Conservation (phyloP, 495 filamentous ascomycete genomes). For the Pyrenula massariospora region DNA sequence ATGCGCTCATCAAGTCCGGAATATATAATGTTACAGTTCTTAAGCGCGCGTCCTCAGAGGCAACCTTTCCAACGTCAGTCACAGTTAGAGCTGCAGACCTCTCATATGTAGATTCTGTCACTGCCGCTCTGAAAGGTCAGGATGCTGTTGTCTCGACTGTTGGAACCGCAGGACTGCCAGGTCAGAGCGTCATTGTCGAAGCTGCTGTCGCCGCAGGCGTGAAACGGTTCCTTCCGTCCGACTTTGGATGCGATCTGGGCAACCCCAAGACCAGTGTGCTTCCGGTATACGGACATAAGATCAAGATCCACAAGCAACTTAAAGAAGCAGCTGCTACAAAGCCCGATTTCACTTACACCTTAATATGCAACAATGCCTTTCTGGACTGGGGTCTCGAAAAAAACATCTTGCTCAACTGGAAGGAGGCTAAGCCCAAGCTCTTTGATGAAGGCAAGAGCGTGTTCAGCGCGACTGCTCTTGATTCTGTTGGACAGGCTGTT, state of each 20-base stretch:
- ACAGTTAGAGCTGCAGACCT: conserved; percentile 13
- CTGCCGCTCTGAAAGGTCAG: conserved; percentile 15
- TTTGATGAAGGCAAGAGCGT: conserved; percentile 14
- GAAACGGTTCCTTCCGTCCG: conserved; percentile 40
- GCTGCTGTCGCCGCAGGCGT: conserved; percentile 38
- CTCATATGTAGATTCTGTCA: conserved; percentile 11
- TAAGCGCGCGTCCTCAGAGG: conserved; percentile 15
- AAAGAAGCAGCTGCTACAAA: no score
- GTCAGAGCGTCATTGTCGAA: conserved; percentile 33
- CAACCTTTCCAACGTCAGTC: conserved; percentile 5
- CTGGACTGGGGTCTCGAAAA: conserved; percentile 35
- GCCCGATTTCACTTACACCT: conserved; percentile 44
- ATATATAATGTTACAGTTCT: conserved; percentile 22
- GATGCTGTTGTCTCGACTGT: conserved; percentile 28
- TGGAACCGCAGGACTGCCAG: conserved; percentile 9
- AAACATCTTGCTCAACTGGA: conserved; percentile 24
- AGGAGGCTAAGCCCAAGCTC: conserved; percentile 17
- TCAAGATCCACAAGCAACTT: no score
- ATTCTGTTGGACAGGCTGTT: conserved; percentile 16
- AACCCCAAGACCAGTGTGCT: conserved; percentile 20
- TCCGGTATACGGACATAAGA: conserved; percentile 25
- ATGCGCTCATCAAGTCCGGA: conserved; percentile 15
- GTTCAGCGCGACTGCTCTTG: conserved; percentile 16
- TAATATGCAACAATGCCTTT: conserved; percentile 35
- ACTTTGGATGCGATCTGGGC: conserved; percentile 25